Percentiles rank a stretch among this genome's conserved stretches.
phyloP scores from a whole-genome alignment of 2,329 filamentous ascomycete genomes.

The Venturia pyrina region DNA sequence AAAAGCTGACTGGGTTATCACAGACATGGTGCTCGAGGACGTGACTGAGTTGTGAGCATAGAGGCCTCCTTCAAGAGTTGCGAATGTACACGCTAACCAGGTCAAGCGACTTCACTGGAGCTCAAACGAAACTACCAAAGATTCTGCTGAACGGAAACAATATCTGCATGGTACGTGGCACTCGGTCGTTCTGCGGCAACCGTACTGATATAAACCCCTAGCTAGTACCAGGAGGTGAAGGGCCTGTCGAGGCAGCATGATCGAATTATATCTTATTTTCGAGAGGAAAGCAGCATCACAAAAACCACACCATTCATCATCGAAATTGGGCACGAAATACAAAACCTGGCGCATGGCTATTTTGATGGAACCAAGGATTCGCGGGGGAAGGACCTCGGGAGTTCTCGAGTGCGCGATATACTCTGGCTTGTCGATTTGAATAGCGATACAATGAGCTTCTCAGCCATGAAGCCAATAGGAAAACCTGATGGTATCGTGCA shows the following conservation, averaged over 20 bases:
- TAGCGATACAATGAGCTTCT: not conserved
- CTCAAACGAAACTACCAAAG: constrained; percentile 82
- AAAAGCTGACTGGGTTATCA: constrained; percentile 7
- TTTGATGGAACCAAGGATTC: not conserved
- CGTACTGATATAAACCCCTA: not conserved
- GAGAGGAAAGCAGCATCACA: not conserved
- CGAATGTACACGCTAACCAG: not conserved
- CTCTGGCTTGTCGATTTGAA: not conserved
- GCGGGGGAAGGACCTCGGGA: not conserved
- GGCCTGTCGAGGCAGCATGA: constrained; percentile 4
- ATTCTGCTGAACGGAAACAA: constrained; percentile 97
- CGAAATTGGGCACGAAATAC: not conserved
- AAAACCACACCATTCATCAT: not conserved
- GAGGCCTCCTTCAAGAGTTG: not conserved
- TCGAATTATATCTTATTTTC: not conserved
- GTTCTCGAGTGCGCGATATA: not conserved
- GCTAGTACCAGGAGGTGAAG: constrained; percentile 13
- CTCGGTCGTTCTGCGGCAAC: not conserved
- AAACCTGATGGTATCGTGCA: no score
- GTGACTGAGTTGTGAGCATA: constrained; percentile 81
- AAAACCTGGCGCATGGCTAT: not conserved
- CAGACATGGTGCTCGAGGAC: constrained; percentile 97
- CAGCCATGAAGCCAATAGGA: no score
- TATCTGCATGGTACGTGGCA: constrained; percentile 80
- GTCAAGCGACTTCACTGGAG: constrained; percentile 75